Conservation (phyloP, 1,284 basidiomycete species). For the Apiotrichum laibachii region DNA sequence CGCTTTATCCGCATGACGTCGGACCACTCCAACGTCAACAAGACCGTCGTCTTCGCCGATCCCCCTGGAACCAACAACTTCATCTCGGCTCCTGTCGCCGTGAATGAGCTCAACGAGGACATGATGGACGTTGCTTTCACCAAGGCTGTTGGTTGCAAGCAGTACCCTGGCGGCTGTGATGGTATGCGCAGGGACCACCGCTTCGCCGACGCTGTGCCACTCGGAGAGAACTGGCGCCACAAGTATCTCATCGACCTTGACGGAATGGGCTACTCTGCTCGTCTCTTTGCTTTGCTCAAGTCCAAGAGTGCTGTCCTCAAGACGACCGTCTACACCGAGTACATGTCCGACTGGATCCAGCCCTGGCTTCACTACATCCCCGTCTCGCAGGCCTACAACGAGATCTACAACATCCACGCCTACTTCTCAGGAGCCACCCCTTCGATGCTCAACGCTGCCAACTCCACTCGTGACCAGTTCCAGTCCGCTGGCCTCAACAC, state of each 20-base stretch:
- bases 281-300: constrained; percentile 70
- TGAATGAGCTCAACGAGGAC: constrained; percentile 67
- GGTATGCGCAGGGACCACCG: constrained; percentile 67
- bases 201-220: constrained; percentile 70
- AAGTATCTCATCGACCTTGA: constrained; percentile 90
- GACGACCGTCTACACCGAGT: constrained; percentile 84
- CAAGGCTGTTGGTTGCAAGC: constrained; percentile 64
- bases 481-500: constrained; percentile 47
- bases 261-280: constrained; percentile 90
- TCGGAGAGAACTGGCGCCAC: constrained; percentile 85
- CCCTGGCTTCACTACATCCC: constrained; percentile 85
- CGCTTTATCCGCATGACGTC: constrained; percentile 77
- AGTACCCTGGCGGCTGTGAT: constrained; percentile 76
- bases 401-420: constrained; percentile 86
- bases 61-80: constrained; percentile 61
- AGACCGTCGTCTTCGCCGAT: constrained; percentile 72
- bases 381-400: constrained; percentile 75
- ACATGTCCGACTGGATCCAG: constrained; percentile 63
- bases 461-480: constrained; percentile 43
- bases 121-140: constrained; percentile 88
- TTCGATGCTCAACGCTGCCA: constrained; percentile 60
- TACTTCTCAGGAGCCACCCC: constrained; percentile 80
- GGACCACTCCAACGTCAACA: constrained; percentile 58
- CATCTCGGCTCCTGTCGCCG: constrained; percentile 62
- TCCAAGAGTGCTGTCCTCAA: constrained; percentile 82